These are phyloP conservation scores for Phytophthora aleatoria DNA, from an alignment of 352 stramenopile species.

Conservation along the genomic window DNA sequence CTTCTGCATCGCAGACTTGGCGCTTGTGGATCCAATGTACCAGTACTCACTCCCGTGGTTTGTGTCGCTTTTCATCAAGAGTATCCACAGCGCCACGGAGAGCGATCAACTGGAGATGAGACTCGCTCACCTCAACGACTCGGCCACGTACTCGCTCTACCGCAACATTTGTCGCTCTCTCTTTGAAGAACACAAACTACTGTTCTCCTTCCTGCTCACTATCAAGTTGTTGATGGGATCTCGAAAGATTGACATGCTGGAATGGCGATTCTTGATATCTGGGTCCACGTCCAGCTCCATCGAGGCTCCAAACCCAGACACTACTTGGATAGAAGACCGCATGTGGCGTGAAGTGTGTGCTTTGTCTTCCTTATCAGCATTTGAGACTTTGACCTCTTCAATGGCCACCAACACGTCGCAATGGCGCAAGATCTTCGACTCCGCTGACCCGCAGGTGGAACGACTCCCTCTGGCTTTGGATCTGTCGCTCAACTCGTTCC, in stretches of 20 bases:
- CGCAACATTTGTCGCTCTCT: conserved; percentile 93
- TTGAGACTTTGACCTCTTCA: conserved; percentile 56
- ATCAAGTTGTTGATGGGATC: conserved; percentile 85
- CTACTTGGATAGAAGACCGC: conserved; percentile 69
- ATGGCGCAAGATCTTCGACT: conserved; percentile 83
- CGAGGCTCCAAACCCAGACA: conserved; percentile 83
- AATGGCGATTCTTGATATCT: conserved; percentile 95
- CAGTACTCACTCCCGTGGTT: conserved; percentile 96
- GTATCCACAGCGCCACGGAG: conserved; percentile 81
- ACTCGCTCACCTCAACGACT: conserved; percentile 90
- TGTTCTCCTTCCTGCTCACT: conserved; percentile 94
- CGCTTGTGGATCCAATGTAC: conserved; percentile 93
- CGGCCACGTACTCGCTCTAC: conserved; percentile 94
- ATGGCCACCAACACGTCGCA: conserved; percentile 54
- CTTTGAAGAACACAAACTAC: conserved; percentile 94
- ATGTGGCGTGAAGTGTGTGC: conserved; percentile 82
- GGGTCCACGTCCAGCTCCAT: conserved; percentile 64
- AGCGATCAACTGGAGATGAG: conserved; percentile 87
- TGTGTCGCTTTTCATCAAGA: conserved; percentile 90
- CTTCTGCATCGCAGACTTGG: conserved; percentile 93
- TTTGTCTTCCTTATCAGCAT: conserved; percentile 69
- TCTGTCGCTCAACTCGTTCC: conserved; percentile 75
- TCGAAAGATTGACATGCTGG: conserved; percentile 82
- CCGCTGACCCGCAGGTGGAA: conserved; percentile 78
- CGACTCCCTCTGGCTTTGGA: conserved; percentile 65